Evolutionary conservation across 768 basidiomycete species (phyloP).

Genomic region (Lactarius sanguifluus): DNA sequence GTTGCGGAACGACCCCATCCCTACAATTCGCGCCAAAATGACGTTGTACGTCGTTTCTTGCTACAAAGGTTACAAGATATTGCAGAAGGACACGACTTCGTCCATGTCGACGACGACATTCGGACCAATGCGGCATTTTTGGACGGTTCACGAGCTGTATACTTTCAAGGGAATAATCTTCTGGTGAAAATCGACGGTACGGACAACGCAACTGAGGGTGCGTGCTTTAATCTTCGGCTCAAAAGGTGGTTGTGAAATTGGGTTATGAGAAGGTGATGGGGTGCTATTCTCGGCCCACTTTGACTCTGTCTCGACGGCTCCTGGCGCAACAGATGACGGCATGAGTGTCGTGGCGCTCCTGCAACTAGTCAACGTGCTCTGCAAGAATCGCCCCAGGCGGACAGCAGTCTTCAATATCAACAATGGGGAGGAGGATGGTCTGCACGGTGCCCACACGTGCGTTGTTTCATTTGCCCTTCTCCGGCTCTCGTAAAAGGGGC

Average conservation of each 20-base stretch:
- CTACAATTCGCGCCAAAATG: conserved; percentile 76
- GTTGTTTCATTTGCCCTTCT: conserved; percentile 27
- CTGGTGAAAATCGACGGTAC: conserved; percentile 63
- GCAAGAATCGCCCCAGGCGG: conserved; percentile 48
- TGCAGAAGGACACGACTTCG: conserved; percentile 43
- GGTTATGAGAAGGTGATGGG: conserved; percentile 35
- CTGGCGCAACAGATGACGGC: conserved; percentile 76
- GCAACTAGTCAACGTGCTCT: conserved; percentile 54
- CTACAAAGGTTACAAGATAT: conserved; percentile 52
- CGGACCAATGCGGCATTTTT: conserved; percentile 49
- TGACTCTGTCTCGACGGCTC: conserved; percentile 74
- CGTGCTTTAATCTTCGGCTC: conserved; percentile 10
- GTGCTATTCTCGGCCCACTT: conserved; percentile 81
- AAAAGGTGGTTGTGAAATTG: not conserved
- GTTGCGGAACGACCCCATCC: conserved; percentile 73
- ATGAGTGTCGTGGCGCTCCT: conserved; percentile 69
- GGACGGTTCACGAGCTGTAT: conserved; percentile 34
- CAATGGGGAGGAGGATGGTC: conserved; percentile 79
- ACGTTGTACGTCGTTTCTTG: conserved; percentile 60
- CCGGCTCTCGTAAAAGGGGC: not conserved
- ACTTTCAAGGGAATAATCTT: conserved; percentile 69
- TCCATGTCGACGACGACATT: conserved; percentile 53
- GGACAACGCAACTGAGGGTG: conserved; percentile 36
- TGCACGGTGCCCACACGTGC: conserved; percentile 71
- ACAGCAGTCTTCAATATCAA: conserved; percentile 83